Conservation (phyloP, 371 early-diverging fungal genomes). For the Mycotypha africana region DNA sequence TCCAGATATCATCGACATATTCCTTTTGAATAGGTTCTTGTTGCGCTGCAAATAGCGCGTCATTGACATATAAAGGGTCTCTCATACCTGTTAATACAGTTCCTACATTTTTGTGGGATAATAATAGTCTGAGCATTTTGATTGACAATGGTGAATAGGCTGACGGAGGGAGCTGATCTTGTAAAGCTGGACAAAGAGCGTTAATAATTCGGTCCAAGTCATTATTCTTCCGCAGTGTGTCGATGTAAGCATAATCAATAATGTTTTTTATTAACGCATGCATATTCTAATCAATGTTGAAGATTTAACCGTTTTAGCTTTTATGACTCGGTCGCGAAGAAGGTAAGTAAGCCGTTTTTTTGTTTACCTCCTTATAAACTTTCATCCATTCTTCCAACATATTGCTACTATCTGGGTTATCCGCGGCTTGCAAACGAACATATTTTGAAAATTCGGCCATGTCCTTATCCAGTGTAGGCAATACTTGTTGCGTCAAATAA, state of each 20-base stretch:
- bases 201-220: constrained; percentile 61
- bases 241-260: constrained; percentile 46
- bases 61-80: constrained; percentile 54
- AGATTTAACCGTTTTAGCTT: no score
- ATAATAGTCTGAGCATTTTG: constrained; percentile 41
- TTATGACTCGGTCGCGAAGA: no score
- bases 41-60: constrained; percentile 36
- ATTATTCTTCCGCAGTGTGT: constrained; percentile 57
- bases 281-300: not conserved
- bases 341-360: not conserved
- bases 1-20: constrained; percentile 28
- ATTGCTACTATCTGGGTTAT: no score
- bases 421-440: no score
- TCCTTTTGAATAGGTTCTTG: constrained; percentile 14
- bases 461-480: constrained; percentile 58
- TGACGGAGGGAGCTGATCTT: constrained; percentile 13
- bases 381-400: constrained; percentile 9
- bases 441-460: constrained; percentile 33
- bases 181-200: constrained; percentile 44
- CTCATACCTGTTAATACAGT: constrained; percentile 75
- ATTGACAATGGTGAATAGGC: constrained; percentile 52
- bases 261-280: constrained; percentile 31
- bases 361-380: constrained; percentile 16
- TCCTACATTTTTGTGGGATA: constrained; percentile 48
- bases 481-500: constrained; percentile 57